Evolutionary conservation across 768 basidiomycete genomes (phyloP).

Genomic region (Omphalotus guepiniiformis): DNA sequence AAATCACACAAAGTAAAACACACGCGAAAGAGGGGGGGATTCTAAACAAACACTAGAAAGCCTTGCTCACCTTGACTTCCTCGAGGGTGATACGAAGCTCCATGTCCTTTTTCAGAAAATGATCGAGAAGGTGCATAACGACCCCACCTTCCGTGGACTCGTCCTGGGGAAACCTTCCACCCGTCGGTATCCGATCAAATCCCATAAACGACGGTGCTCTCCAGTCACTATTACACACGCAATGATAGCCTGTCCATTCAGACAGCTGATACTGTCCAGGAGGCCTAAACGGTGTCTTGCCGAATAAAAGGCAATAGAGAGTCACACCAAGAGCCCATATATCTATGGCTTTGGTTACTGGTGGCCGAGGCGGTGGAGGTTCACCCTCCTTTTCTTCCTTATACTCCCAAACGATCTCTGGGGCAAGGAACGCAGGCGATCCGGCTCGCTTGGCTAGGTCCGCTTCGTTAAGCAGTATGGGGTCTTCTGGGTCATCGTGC

Average conservation of each 20-base stretch:
- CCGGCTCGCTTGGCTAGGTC: constrained; percentile 90
- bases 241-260: constrained; percentile 68
- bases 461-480: constrained; percentile 74
- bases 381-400: constrained; percentile 24
- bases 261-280: constrained; percentile 30
- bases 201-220: constrained; percentile 67
- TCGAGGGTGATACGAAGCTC: constrained; percentile 70
- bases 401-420: constrained; percentile 83
- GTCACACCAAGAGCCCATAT: constrained; percentile 98
- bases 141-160: constrained; percentile 36
- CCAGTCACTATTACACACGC: constrained; percentile 79
- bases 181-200: constrained; percentile 57
- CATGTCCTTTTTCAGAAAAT: constrained; percentile 79
- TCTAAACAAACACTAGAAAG: constrained; percentile 18
- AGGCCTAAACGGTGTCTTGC: constrained; percentile 71
- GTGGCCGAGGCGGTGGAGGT: constrained; percentile 33
- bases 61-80: constrained; percentile 67
- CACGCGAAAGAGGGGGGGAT: constrained; percentile 8
- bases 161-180: constrained; percentile 48
- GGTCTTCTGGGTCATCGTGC: constrained; percentile 42
- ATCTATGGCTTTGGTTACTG: constrained; percentile 91
- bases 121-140: constrained; percentile 68
- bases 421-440: constrained; percentile 94
- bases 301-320: constrained; percentile 91
- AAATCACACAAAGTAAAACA: constrained; percentile 10